These are phyloP conservation scores for Erucastrum elatum DNA, from an alignment of 345 rosid species.

Conservation along the genomic window DNA sequence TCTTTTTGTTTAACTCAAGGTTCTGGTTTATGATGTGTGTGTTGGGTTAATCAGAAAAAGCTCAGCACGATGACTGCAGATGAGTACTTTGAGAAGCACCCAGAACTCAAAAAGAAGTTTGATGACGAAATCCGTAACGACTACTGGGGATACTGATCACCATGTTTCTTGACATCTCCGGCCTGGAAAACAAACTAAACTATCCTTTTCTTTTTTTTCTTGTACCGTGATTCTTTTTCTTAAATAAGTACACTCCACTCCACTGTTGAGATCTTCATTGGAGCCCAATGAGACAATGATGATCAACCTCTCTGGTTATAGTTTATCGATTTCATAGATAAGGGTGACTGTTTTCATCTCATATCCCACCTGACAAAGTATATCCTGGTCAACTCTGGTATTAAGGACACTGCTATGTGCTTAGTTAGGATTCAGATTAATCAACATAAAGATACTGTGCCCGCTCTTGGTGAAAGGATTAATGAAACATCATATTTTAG, in stretches of 20 bases:
- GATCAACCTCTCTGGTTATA: conserved; percentile 32
- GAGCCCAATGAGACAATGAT: conserved; percentile 22
- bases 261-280: conserved; percentile 32
- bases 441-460: neutral
- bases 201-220: conserved; percentile 2
- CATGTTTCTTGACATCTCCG: conserved; percentile 14
- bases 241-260: conserved; percentile 31
- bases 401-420: neutral
- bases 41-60: conserved; percentile 60
- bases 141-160: conserved; percentile 78
- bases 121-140: conserved; percentile 61
- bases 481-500: neutral
- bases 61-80: conserved; percentile 98
- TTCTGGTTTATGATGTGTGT: neutral
- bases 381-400: neutral
- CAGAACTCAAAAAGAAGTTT: conserved; percentile 66
- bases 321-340: conserved; percentile 15
- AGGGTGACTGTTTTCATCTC: neutral
- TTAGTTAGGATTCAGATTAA: neutral
- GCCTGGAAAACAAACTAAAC: conserved; percentile 1
- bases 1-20: neutral
- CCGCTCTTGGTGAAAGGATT: neutral
- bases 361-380: neutral
- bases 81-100: conserved; percentile 94
- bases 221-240: conserved; percentile 25